A percentile compares a stretch with the other conserved stretches of the same genome.
phyloP scores from a whole-genome alignment of 805 yeast species.

The Danielia reshetovae region DNA sequence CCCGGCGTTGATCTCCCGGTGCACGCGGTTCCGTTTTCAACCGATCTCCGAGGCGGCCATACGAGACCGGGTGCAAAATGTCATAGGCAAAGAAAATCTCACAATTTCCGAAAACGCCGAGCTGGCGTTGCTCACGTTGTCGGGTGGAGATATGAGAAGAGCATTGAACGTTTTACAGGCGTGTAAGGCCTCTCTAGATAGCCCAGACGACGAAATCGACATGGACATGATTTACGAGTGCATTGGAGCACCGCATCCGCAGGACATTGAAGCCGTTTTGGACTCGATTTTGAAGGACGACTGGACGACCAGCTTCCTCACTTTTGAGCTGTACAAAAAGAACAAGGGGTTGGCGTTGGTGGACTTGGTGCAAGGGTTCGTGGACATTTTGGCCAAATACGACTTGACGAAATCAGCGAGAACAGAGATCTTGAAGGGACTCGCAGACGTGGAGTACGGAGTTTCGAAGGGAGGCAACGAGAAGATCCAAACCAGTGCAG shows the following conservation, averaged over 20 bases:
- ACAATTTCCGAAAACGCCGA: slow-evolving; percentile 56
- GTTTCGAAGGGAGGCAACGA: slow-evolving; percentile 91
- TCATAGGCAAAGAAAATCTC: slow-evolving; percentile 65
- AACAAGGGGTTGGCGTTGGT: slow-evolving; percentile 84
- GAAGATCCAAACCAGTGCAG: slow-evolving; percentile 83
- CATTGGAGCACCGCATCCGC: slow-evolving; percentile 93
- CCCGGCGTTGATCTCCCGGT: slow-evolving; percentile 91
- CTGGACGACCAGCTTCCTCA: slow-evolving; percentile 73
- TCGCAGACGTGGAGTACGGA: slow-evolving; percentile 87
- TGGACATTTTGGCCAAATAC: slow-evolving; percentile 63
- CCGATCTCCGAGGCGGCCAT: slow-evolving; percentile 74
- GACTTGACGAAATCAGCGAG: slow-evolving; percentile 63
- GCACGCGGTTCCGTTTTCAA: slow-evolving; percentile 90
- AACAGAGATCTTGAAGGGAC: slow-evolving; percentile 59
- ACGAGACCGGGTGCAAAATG: slow-evolving; percentile 60
- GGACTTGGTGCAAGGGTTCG: slow-evolving; percentile 75
- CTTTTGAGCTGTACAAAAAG: slow-evolving; percentile 62
- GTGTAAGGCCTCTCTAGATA: slow-evolving; percentile 66
- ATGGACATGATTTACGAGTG: slow-evolving; percentile 84
- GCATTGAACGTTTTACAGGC: slow-evolving; percentile 94
- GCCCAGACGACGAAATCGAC: slow-evolving; percentile 49
- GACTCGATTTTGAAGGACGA: slow-evolving; percentile 80
- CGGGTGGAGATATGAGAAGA: slow-evolving; percentile 96
- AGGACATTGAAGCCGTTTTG: slow-evolving; percentile 70
- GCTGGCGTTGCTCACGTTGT: slow-evolving; percentile 59